Evolutionary conservation across 768 basidiomycete species (phyloP).

Genomic region (Pleurotus tuoliensis): DNA sequence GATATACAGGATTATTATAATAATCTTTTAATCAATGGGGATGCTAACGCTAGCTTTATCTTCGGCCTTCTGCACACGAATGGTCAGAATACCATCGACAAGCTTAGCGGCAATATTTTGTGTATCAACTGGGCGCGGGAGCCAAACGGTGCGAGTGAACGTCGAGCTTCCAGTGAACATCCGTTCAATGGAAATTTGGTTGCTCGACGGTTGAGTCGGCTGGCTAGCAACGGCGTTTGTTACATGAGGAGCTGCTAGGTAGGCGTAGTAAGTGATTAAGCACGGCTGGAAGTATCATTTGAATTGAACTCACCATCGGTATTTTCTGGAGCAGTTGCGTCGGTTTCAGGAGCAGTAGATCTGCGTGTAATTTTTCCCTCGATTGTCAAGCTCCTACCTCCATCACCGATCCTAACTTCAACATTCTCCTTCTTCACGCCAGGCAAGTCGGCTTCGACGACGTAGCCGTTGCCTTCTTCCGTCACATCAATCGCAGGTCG

Average conservation of each 20-base stretch:
- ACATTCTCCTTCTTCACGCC: constrained; percentile 77
- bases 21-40: constrained; percentile 25
- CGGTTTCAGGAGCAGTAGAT: constrained; percentile 10
- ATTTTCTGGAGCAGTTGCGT: constrained; percentile 16
- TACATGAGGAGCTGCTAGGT: neutral
- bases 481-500: constrained; percentile 65
- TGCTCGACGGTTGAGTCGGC: constrained; percentile 23
- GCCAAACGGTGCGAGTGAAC: constrained; percentile 70
- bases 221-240: constrained; percentile 18
- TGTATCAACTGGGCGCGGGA: constrained; percentile 60
- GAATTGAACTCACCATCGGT: constrained; percentile 25
- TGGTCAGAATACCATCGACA: constrained; percentile 63
- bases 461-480: constrained; percentile 60
- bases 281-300: too few relatives aligned
- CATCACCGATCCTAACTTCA: constrained; percentile 66
- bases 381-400: constrained; percentile 67
- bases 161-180: constrained; percentile 48
- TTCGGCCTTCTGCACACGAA: constrained; percentile 57
- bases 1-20: neutral
- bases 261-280: neutral
- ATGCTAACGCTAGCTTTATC: constrained; percentile 55
- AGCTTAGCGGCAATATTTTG: constrained; percentile 60
- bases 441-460: constrained; percentile 75
- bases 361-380: constrained; percentile 52
- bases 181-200: constrained; percentile 57